Percentiles rank a stretch among this genome's conserved stretches.
phyloP scores from a whole-genome alignment of 352 stramenopile genomes.

The Peronosclerospora sorghi region DNA sequence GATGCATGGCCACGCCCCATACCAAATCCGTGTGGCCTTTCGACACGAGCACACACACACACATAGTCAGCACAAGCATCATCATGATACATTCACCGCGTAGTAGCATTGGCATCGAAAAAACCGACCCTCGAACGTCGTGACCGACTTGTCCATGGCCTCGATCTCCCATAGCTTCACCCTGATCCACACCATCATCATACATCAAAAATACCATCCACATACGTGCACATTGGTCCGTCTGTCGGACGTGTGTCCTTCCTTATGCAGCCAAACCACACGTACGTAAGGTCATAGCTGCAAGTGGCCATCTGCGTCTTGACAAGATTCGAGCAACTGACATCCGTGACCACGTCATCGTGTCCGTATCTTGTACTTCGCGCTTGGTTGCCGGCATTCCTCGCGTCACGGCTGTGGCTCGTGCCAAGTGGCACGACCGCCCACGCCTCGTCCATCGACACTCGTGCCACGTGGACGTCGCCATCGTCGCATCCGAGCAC shows the following conservation, averaged over 20 bases:
- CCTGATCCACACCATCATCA: slow-evolving; percentile 14
- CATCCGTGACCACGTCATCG: slow-evolving; percentile 55
- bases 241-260: not conserved
- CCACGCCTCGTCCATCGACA: slow-evolving; percentile 27
- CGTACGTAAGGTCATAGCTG: slow-evolving; percentile 69
- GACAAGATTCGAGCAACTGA: slow-evolving; percentile 34
- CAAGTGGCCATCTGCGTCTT: slow-evolving; percentile 33
- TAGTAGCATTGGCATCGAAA: too few species aligned
- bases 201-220: not conserved
- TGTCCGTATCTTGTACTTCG: too few species aligned
- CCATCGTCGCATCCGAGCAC: slow-evolving; percentile 62
- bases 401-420: too few species aligned
- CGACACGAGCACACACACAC: not conserved
- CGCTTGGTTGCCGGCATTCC: too few species aligned
- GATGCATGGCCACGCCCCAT: slow-evolving; percentile 52
- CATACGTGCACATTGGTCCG: not conserved
- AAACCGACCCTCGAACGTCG: slow-evolving; percentile 50
- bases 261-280: not conserved
- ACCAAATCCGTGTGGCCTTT: slow-evolving; percentile 62
- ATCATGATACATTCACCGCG: not conserved
- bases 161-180: slow-evolving; percentile 72
- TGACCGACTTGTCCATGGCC: slow-evolving; percentile 31
- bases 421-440: slow-evolving; percentile 31
- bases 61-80: not conserved
- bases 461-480: slow-evolving; percentile 40